These are phyloP conservation scores for Monosporascus sp. DNA, from an alignment of 2,329 filamentous ascomycete genomes.

Conservation along the genomic window DNA sequence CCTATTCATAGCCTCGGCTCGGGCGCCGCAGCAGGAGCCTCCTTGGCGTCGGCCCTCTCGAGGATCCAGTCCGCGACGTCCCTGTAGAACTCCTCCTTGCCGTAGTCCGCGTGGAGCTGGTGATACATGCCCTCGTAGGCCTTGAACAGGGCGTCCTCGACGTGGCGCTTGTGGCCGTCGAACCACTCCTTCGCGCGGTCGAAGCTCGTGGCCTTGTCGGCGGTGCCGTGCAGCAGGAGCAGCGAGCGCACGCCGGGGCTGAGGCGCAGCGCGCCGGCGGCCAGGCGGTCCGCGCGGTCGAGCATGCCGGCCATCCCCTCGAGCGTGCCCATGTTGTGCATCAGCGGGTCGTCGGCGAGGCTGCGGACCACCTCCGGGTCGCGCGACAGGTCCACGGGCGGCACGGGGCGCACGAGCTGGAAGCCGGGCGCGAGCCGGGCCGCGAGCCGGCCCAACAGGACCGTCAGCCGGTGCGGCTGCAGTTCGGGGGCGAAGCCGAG, in stretches of 20 bases:
- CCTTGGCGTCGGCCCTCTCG: conserved; percentile 26
- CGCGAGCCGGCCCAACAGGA: conserved; percentile 62
- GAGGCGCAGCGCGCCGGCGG: conserved; percentile 48
- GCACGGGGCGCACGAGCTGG: conserved; percentile 63
- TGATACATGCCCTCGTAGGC: conserved; percentile 76
- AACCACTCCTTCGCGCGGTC: conserved; percentile 60
- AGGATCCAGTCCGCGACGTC: conserved; percentile 66
- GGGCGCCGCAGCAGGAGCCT: neutral
- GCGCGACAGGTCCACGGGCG: conserved; percentile 59
- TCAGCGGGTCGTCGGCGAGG: conserved; percentile 61
- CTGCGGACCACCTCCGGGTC: conserved; percentile 58
- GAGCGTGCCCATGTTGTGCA: conserved; percentile 82
- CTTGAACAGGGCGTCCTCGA: conserved; percentile 66
- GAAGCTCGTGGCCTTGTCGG: conserved; percentile 64
- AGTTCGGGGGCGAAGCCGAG: conserved; percentile 64
- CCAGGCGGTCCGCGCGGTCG: conserved; percentile 62
- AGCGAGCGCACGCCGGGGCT: conserved; percentile 55
- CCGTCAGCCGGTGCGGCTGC: conserved; percentile 57
- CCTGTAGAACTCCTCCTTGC: conserved; percentile 47
- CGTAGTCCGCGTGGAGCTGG: conserved; percentile 60
- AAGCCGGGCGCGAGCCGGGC: conserved; percentile 60
- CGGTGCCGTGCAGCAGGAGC: conserved; percentile 72
- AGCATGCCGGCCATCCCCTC: conserved; percentile 73
- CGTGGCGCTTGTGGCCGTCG: conserved; percentile 38
- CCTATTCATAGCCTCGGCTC: conserved; percentile 17